Conservation (phyloP, 1,139 yeast genomes). For the Trichomonascaceae sp. region DNA sequence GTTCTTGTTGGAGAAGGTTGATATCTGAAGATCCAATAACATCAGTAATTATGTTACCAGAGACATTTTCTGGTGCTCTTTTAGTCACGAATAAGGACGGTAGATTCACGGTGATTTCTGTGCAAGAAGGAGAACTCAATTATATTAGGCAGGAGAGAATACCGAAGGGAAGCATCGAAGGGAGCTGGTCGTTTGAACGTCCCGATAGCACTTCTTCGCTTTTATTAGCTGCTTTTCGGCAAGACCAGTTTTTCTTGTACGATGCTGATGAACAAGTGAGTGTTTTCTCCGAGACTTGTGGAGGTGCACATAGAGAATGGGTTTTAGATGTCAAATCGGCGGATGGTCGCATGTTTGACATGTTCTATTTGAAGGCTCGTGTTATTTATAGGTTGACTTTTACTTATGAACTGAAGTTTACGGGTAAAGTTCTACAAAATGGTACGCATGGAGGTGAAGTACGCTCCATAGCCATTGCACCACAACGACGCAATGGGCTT, state of each 20-base stretch:
- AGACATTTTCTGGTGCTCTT: constrained; percentile 13
- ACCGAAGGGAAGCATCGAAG: constrained; percentile 75
- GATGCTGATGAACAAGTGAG: constrained; percentile 76
- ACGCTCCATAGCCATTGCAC: constrained; percentile 30
- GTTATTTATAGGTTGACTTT: constrained; percentile 15
- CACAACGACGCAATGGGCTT: constrained; percentile 18
- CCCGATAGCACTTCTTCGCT: constrained; percentile 37
- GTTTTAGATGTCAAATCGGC: constrained; percentile 20
- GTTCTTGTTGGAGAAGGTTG: constrained; percentile 45
- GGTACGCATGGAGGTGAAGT: constrained; percentile 91
- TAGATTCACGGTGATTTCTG: constrained; percentile 17
- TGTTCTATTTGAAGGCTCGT: constrained; percentile 51
- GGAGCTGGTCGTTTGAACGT: constrained; percentile 43
- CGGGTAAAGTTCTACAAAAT: constrained; percentile 33
- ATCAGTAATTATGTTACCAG: constrained; percentile 34
- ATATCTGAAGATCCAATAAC: constrained; percentile 75
- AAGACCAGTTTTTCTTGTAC: constrained; percentile 72
- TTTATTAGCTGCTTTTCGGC: constrained; percentile 73
- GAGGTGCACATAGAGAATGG: constrained; percentile 91
- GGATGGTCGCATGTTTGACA: constrained; percentile 29
- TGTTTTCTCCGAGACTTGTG: constrained; percentile 67
- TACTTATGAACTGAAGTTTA: constrained; percentile 22
- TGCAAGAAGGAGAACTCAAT: constrained; percentile 1
- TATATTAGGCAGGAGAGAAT: constrained; percentile 52
- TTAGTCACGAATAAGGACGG: constrained; percentile 30